Evolutionary conservation across 2,329 filamentous ascomycete species (phyloP), one percentile per base, ranked within the genome.

Genomic region (Canariomyces notabilis): DNA sequence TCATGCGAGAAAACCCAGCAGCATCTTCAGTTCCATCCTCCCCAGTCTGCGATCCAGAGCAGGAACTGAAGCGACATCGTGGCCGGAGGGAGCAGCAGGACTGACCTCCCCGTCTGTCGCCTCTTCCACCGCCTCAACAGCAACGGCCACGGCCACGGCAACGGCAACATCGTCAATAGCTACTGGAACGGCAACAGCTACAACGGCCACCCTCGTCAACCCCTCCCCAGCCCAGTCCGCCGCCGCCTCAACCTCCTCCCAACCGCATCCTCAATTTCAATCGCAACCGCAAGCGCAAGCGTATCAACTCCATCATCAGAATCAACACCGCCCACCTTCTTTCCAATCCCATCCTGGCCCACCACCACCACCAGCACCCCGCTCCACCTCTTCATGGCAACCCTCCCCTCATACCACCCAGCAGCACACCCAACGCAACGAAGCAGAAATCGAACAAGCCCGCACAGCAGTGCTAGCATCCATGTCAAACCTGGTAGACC

Each of bases 401-500:
- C n/a, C n/a, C n/a, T n/a, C n/a, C n/a, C n/a, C n/a, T n/a, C n/a
- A n/a, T n/a, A n/a, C 38, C 6, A 37, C 35, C 9, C 48, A 26
- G 7, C 31, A 12, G 21, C 34, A 12, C 33, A 21, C 34, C 19
- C 41, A 33, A 19, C 29, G 18, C 6, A 14, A 42, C 44, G 11
- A 16, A 37, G 15, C 5, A 67, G 67, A 75, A 59, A 70, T 81
- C 16, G 64, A 71, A 39, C 74, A 81, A 59, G 79, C 80, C 32
- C 78, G 80, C 52, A 64, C 69, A 22, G 79, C 77, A 7, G 70
- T 84, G 42, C 70, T 82, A 26, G 80, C 80, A 18, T 77, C 76
- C 37, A 75, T 89, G 42, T 82, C 83, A 58, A 83, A 85, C 62
- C 77, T 82, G 57, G 73, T 89, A 55, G 83, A 89, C 68, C 68